Evolutionary conservation across 495 filamentous ascomycete species (phyloP).

Genomic region (Coniosporium apollinis): DNA sequence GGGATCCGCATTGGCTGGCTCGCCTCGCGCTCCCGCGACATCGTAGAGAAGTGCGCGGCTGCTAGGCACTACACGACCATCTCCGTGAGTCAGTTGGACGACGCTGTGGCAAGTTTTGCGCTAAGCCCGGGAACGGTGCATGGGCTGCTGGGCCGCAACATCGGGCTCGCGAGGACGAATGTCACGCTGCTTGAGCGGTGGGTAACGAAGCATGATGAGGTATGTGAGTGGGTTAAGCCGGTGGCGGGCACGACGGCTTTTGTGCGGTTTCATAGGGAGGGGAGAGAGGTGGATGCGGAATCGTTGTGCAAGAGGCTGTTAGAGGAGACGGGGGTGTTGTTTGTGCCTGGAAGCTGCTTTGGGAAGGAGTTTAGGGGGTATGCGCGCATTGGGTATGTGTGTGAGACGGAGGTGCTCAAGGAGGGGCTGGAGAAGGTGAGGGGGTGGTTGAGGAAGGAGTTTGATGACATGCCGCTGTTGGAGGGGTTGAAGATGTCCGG

Average conservation of each 20-base stretch:
- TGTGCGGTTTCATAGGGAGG: constrained; percentile 47
- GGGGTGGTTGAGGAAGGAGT: constrained; percentile 44
- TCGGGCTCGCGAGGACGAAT: constrained; percentile 54
- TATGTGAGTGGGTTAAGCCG: constrained; percentile 58
- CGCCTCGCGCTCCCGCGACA: constrained; percentile 41
- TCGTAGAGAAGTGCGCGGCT: constrained; percentile 48
- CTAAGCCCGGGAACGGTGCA: constrained; percentile 46
- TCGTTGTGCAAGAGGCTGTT: constrained; percentile 54
- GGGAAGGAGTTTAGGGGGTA: constrained; percentile 63
- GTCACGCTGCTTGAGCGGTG: constrained; percentile 50
- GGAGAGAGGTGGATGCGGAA: constrained; percentile 52
- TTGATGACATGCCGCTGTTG: constrained; percentile 32
- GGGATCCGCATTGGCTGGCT: constrained; percentile 77
- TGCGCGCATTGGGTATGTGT: constrained; percentile 68
- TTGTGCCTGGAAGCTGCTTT: constrained; percentile 62
- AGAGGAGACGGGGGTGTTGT: constrained; percentile 58
- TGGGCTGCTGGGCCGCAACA: constrained; percentile 48
- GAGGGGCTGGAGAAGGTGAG: constrained; percentile 46
- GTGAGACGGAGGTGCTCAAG: constrained; percentile 49
- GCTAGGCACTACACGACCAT: constrained; percentile 77
- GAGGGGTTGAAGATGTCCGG: no score
- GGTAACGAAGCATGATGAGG: constrained; percentile 42
- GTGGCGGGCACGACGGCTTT: constrained; percentile 74
- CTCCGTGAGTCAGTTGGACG: constrained; percentile 67
- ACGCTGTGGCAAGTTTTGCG: constrained; percentile 62